Evolutionary conservation across 1,139 yeast genomes (phyloP), one percentile per base, ranked within the genome.

Genomic region (Candida mesenterica): DNA sequence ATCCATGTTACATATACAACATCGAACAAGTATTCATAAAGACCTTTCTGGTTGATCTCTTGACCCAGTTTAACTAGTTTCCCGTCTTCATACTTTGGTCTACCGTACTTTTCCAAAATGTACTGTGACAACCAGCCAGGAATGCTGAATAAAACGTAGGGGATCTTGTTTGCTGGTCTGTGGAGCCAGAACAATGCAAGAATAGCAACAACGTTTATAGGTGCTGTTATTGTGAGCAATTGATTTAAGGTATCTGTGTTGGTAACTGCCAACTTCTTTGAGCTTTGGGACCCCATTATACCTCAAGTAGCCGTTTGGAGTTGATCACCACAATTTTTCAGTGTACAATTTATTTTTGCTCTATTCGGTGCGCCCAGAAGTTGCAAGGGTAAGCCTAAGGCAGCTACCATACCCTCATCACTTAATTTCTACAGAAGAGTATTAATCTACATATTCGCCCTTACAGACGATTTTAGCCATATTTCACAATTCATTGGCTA

Each of bases 1-100:
- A 73, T 50, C 72, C 86, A 72, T 1, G 95, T 85, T 36, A 84
- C 59, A 52, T 86, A 86, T 38, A 87, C 67, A 15, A 85, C 61
- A 53, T 87, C 96, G 52, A 82, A 82, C 61, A 85, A 61, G 62
- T 83, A 85, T 57, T 87, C 95, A 15, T 81, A 82, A 30, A 87
- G 62, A 0, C 95, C 96, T 3, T 63, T 58, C 41, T 79, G 86
- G 31, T 60, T 58, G 41, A 86, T 66, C 51, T 87, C 90, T 30
- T 75, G 79, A 2, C 95, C 95, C 2, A 83, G 57, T 15, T 59
- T 62, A 2, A 74, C 53, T 36, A 85, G 62, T 36, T 58, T 59
- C 49, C 63, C 52, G 46, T 52, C 49, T 25, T 68, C 69, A 45
- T 68, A 77, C 10, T 44, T 56, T 3, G 95, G 95, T 39, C 92